Evolutionary conservation across 2,329 filamentous ascomycete species (phyloP).

Genomic region (Xylaria multiplex): DNA sequence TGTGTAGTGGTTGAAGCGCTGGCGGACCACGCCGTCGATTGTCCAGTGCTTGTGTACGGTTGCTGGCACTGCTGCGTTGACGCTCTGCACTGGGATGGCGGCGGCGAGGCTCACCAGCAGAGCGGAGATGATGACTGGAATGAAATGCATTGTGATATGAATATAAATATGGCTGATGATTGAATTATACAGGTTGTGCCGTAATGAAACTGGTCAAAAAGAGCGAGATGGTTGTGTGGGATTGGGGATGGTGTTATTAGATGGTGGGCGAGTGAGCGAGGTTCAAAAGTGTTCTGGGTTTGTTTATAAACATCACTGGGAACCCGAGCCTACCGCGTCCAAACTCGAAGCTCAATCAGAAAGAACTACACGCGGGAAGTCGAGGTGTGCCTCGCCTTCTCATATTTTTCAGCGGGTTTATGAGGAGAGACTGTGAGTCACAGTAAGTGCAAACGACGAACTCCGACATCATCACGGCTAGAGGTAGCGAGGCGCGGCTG

Average conservation of each 20-base stretch:
- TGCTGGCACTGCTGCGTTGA: no score
- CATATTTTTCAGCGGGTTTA: not conserved
- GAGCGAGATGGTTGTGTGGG: not conserved
- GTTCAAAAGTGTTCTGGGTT: not conserved
- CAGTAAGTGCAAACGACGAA: slow-evolving; percentile 11
- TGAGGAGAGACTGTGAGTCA: slow-evolving; percentile 8
- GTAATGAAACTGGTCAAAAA: slow-evolving; percentile 2
- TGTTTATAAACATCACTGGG: slow-evolving; percentile 15
- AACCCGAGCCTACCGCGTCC: not conserved
- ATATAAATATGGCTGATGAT: not conserved
- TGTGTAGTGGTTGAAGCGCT: slow-evolving; percentile 4
- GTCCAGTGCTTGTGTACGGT: slow-evolving; percentile 29
- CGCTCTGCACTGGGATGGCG: slow-evolving; percentile 1
- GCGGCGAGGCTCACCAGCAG: slow-evolving; percentile 7
- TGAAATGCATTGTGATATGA: slow-evolving; percentile 25
- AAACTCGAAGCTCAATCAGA: not conserved
- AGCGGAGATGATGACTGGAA: not conserved
- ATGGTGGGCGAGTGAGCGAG: slow-evolving; percentile 1
- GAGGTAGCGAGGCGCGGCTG: not conserved
- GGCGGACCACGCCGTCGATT: slow-evolving; percentile 33
- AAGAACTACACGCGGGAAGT: slow-evolving; percentile 1
- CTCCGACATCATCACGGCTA: not conserved
- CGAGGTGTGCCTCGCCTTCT: not conserved
- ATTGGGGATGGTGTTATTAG: not conserved
- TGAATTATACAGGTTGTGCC: not conserved